phyloP scores from a whole-genome alignment of 1,284 basidiomycete genomes.

The Heterobasidion annosum region DNA sequence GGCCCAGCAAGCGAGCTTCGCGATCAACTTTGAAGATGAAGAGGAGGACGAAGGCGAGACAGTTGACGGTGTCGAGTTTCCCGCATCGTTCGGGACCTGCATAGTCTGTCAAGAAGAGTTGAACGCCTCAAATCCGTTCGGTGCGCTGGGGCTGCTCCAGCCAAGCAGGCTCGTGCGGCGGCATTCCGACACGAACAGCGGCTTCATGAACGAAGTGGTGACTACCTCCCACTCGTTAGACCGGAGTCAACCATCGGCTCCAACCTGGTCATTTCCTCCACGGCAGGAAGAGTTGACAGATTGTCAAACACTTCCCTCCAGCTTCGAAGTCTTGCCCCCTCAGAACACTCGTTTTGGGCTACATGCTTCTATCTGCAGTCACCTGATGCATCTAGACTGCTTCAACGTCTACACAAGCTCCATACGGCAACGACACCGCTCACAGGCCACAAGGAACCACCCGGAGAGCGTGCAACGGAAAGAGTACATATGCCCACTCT shows the following conservation, averaged over 20 bases:
- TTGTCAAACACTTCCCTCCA: conserved; percentile 35
- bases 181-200: conserved; percentile 65
- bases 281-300: conserved; percentile 38
- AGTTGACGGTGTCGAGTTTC: conserved; percentile 34
- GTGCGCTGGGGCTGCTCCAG: conserved; percentile 85
- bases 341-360: conserved; percentile 77
- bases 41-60: conserved; percentile 53
- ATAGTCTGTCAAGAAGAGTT: conserved; percentile 98
- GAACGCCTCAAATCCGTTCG: conserved; percentile 68
- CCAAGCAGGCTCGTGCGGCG: conserved; percentile 80
- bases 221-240: conserved; percentile 63
- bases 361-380: conserved; percentile 86
- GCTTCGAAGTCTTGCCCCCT: conserved; percentile 70
- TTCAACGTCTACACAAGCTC: conserved; percentile 88
- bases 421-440: conserved; percentile 81
- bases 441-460: conserved; percentile 89
- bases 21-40: conserved; percentile 64
- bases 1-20: conserved; percentile 81
- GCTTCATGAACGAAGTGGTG: conserved; percentile 72
- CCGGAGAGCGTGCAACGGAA: conserved; percentile 89
- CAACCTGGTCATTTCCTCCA: conserved; percentile 43
- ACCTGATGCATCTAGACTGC: conserved; percentile 96
- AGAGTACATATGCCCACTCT: conserved; percentile 97
- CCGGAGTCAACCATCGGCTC: conserved; percentile 23
- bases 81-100: conserved; percentile 78